Evolutionary conservation across 2,329 filamentous ascomycete genomes (phyloP), one percentile per base, ranked within the genome.

Genomic region (Diaporthe amygdali): DNA sequence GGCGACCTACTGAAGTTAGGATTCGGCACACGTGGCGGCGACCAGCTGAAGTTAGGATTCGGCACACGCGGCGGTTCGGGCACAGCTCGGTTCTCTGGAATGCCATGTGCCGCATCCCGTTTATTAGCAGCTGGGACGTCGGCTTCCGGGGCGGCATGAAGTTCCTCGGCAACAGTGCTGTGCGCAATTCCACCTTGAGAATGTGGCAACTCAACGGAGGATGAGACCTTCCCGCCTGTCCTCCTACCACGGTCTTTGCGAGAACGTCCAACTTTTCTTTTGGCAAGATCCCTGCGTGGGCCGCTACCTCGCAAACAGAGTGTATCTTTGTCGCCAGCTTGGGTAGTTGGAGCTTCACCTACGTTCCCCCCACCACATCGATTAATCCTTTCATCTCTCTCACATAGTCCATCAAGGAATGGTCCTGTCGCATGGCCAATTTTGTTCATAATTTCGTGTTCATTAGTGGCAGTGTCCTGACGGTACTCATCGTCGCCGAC

Each of bases 391-490:
- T 30, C 39, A 61, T 15, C n/a, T 46, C 39, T 46, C 56, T 46
- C 56, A 61, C 7, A 17, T 17, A 44, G 37, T n/a, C 55, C 55
- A 9, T 32, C 22, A 27, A 41, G 32, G 17, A 4, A 63, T 25
- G 20, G 14, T 25, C 30, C 27, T 47, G 41, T 14, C 32, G 27
- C 27, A 63, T 47, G 41, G 17, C 56, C 37, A 30, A 15, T n/a
- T 4, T 25, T 37, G 41, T 49, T 64, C 59, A 64, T 64, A 49
- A 64, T 64, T 64, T 64, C 59, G 59, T 64, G 44, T 64, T 64
- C 59, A 64, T 49, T 64, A 64, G 44, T 37, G 41, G 44, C 59
- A 64, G 59, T 12, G 30, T 34, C 12, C 30, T 27, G 44, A 34
- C 44, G 41, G 44, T 44, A 49, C 15, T 37, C n/a, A 27, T 47